phyloP scores from a whole-genome alignment of 1,284 basidiomycete genomes.

The Ceratobasidium sp. region DNA sequence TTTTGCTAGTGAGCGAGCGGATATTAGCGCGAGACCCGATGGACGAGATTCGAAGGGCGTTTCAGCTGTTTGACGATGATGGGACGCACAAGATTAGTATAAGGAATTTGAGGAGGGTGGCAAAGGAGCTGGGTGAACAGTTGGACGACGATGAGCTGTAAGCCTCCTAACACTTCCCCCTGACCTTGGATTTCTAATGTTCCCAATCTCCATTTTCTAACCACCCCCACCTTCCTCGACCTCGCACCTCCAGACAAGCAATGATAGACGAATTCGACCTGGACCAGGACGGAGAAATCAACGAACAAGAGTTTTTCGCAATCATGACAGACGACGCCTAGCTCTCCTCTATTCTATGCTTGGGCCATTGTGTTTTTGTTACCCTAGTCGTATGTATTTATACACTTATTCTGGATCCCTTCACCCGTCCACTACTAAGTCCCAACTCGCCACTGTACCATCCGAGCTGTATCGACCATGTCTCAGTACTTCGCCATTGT shows the following conservation, averaged over 20 bases:
- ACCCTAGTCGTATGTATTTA: slow-evolving; percentile 31
- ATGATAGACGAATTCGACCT: slow-evolving; percentile 99
- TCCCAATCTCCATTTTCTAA: not conserved
- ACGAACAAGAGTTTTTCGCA: slow-evolving; percentile 86
- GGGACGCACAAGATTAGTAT: slow-evolving; percentile 93
- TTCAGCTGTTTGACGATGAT: slow-evolving; percentile 97
- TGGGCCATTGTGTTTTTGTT: not conserved
- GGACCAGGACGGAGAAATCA: slow-evolving; percentile 98
- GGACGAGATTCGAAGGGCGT: slow-evolving; percentile 95
- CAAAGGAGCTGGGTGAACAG: slow-evolving; percentile 95
- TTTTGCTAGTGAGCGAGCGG: slow-evolving; percentile 82
- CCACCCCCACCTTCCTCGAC: no score
- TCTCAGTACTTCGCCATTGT: slow-evolving; percentile 1
- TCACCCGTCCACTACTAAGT: slow-evolving; percentile 8
- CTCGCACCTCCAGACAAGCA: slow-evolving; percentile 73
- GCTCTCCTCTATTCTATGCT: slow-evolving; percentile 31
- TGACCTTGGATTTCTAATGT: not conserved
- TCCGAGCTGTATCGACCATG: not conserved
- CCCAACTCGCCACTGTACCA: not conserved
- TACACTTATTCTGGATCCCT: slow-evolving; percentile 7
- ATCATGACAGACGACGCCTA: slow-evolving; percentile 95
- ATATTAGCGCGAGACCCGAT: slow-evolving; percentile 94
- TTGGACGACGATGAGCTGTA: slow-evolving; percentile 97
- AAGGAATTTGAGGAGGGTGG: slow-evolving; percentile 89
- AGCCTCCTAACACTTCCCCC: slow-evolving; percentile 50